A percentile compares a stretch with the other conserved stretches of the same genome.
These are phyloP conservation scores for Solanum gandarillasii DNA, from an alignment of 257 asterid species.

Conservation along the genomic window DNA sequence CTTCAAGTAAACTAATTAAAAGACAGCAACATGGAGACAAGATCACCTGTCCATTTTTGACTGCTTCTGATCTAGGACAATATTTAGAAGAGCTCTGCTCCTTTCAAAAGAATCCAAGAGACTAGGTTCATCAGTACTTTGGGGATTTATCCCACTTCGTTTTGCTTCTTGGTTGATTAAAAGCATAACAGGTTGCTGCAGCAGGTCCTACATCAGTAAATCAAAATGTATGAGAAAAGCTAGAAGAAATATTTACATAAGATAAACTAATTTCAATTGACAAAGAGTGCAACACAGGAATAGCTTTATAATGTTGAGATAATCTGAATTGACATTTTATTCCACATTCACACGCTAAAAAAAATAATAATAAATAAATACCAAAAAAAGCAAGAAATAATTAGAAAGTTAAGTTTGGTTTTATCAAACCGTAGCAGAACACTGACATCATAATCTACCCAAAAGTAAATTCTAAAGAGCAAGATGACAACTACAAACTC, in stretches of 20 bases:
- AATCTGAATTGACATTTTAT: not conserved
- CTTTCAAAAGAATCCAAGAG: slow-evolving; percentile 33
- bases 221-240: not conserved
- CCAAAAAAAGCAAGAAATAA: not conserved
- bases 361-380: not conserved
- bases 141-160: slow-evolving; percentile 22
- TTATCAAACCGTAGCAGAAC: not conserved
- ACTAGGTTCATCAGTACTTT: slow-evolving; percentile 18
- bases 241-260: not conserved
- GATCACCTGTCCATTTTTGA: slow-evolving; percentile 42
- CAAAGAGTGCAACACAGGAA: not conserved
- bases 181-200: slow-evolving; percentile 69
- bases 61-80: slow-evolving; percentile 31
- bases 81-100: slow-evolving; percentile 36
- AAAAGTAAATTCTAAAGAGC: not conserved
- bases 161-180: slow-evolving; percentile 46
- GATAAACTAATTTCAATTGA: not conserved
- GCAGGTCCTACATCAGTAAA: slow-evolving; percentile 40
- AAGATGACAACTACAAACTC: not conserved
- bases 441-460: not conserved
- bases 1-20: not conserved
- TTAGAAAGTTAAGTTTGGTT: not conserved
- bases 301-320: not conserved
- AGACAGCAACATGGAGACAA: not conserved
- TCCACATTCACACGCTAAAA: not conserved